phyloP scores from a whole-genome alignment of 371 early-diverging fungal species.

The Haplosporangium sp. region DNA sequence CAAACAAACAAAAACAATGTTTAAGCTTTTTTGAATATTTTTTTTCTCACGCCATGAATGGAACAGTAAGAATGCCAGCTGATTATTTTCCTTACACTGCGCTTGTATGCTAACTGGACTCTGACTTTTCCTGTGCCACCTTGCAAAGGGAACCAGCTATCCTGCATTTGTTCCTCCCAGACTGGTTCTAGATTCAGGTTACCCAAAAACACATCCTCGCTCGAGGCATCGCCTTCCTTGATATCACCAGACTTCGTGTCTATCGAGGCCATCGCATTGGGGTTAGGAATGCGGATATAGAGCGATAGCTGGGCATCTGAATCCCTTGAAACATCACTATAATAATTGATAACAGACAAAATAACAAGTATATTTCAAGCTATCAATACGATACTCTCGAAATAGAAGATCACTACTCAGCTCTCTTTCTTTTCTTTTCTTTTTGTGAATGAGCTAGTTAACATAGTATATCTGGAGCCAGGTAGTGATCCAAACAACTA shows the following conservation, averaged over 20 bases:
- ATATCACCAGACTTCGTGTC: constrained; percentile 22
- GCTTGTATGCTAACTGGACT: constrained; percentile 79
- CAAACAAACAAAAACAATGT: not conserved
- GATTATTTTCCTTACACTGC: constrained; percentile 57
- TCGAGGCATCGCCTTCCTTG: constrained; percentile 57
- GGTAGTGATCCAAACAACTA: too few relatives aligned
- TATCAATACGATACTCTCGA: too few relatives aligned
- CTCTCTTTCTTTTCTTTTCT: too few relatives aligned
- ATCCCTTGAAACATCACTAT: constrained; percentile 90
- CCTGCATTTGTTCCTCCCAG: constrained; percentile 69
- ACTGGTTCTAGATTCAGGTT: constrained; percentile 73
- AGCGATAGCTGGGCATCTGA: constrained; percentile 89
- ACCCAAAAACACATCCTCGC: constrained; percentile 77
- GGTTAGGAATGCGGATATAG: constrained; percentile 79
- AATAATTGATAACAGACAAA: not conserved
- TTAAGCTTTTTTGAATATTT: too few relatives aligned
- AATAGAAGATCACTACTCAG: too few relatives aligned
- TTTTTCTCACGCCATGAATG: too few relatives aligned
- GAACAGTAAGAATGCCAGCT: too few relatives aligned
- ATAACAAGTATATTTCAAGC: not conserved
- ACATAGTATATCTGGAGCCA: too few relatives aligned
- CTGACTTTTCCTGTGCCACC: constrained; percentile 76
- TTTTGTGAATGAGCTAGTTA: too few relatives aligned
- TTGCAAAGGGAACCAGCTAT: constrained; percentile 68
- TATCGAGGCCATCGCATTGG: constrained; percentile 34